These are phyloP conservation scores for Kernera saxatilis DNA, from an alignment of 345 rosid genomes.

Conservation along the genomic window DNA sequence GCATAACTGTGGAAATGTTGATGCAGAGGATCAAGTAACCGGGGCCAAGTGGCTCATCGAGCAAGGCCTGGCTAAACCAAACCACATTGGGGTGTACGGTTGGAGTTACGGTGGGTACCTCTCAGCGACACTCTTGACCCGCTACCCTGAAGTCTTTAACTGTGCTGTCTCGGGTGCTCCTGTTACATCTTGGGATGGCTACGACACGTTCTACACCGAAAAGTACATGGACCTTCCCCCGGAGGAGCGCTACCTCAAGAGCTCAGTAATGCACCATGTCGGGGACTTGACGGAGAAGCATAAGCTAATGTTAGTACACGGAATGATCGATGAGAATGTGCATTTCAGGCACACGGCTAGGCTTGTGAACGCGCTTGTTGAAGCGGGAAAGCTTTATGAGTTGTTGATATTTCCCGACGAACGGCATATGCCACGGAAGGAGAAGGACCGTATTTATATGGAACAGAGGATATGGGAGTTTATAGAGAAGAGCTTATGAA, in stretches of 20 bases:
- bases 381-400: constrained; percentile 66
- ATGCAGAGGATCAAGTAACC: constrained; percentile 74
- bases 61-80: constrained; percentile 62
- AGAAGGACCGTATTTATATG: constrained; percentile 69
- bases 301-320: constrained; percentile 68
- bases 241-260: constrained; percentile 33
- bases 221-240: constrained; percentile 93
- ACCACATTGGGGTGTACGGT: constrained; percentile 71
- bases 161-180: constrained; percentile 90
- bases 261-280: constrained; percentile 79
- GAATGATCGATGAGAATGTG: constrained; percentile 96
- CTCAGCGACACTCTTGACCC: constrained; percentile 62
- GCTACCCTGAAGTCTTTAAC: constrained; percentile 59
- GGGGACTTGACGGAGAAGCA: constrained; percentile 50
- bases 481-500: constrained; percentile 60
- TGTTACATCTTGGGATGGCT: constrained; percentile 96
- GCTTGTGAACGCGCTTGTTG: constrained; percentile 77
- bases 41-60: constrained; percentile 85
- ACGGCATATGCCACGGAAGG: constrained; percentile 77
- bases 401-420: constrained; percentile 82
- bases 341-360: constrained; percentile 91
- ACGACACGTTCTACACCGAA: constrained; percentile 86
- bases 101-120: constrained; percentile 99
- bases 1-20: constrained; percentile 49
- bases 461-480: constrained; percentile 94